Evolutionary conservation across 2,329 filamentous ascomycete genomes (phyloP), one percentile per base, ranked within the genome.

Genomic region (Magnaporthiopsis poae): DNA sequence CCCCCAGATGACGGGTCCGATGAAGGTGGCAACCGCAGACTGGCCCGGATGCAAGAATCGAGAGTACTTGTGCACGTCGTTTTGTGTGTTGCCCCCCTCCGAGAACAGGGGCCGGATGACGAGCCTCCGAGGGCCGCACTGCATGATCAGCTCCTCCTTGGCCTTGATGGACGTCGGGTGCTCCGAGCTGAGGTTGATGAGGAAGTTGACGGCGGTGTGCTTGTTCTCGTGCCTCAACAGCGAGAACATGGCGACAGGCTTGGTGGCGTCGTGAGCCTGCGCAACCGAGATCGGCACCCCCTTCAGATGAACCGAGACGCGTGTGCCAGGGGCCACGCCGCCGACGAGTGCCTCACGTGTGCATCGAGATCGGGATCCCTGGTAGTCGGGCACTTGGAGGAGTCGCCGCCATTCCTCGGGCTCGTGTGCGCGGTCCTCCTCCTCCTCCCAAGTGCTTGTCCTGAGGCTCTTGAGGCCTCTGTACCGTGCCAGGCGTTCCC

Each of bases 61-160:
- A 77, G 92, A 90, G 78, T 92, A 98, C 77, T 99, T 99, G 84
- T 98, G 93, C 18, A 99, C 93, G 74, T 99, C 90, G 79, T 98
- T 98, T 63, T 92, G 91, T 0, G 94, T 97, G 74, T 89, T 92
- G 67, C 93, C 94, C n/a, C 86, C 83, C 74, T 91, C 87, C 0
- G 93, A 97, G 81, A 94, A 97, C 62, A 98, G 82, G 13, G 95
- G 95, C 73, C 95, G 94, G 78, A 97, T 87, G 68, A 93, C 80
- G 73, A 97, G 88, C 64, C 95, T 87, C 65, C 95, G 89, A 13
- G 94, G 88, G 29, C 95, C 95, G 74, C 91, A 96, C 78, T 98
- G 95, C 66, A 96, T 84, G 68, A 99, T 88, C 68, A 99, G 81
- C 75, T 96, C 90, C 72, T 95, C 90, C 82, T 99, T 99, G 35